These are phyloP conservation scores for Ceratobasidium sp. DNA, from an alignment of 1,284 basidiomycete species.

Conservation along the genomic window DNA sequence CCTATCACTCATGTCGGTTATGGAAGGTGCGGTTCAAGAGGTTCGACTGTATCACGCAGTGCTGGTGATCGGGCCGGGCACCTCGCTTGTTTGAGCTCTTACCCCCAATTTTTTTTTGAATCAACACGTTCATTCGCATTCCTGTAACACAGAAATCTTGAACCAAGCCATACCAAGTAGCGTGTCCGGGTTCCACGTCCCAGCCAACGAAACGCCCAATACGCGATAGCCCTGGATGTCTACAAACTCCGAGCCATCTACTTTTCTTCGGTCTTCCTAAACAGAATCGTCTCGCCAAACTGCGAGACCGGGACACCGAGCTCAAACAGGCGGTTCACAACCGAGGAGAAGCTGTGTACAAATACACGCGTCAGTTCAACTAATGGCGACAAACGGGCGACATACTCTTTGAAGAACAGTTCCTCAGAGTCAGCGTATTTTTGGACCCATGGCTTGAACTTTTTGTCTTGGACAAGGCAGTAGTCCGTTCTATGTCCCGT, in stretches of 20 bases:
- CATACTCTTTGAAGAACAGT: slow-evolving; percentile 91
- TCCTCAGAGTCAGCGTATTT: slow-evolving; percentile 86
- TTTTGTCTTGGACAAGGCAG: slow-evolving; percentile 86
- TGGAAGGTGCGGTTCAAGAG: too few relatives aligned
- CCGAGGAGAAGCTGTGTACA: slow-evolving; percentile 78
- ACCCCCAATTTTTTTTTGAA: not conserved
- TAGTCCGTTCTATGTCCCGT: slow-evolving; percentile 76
- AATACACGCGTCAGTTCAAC: slow-evolving; percentile 33
- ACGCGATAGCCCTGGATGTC: not conserved
- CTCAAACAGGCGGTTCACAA: slow-evolving; percentile 83
- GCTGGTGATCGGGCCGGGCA: too few relatives aligned
- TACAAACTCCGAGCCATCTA: not conserved
- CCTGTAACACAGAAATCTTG: not conserved
- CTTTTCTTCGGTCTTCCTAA: slow-evolving; percentile 6
- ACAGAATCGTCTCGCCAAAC: slow-evolving; percentile 58
- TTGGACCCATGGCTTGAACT: slow-evolving; percentile 87
- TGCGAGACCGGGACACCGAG: slow-evolving; percentile 88
- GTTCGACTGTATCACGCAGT: too few relatives aligned
- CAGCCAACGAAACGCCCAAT: not conserved
- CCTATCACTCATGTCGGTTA: too few relatives aligned
- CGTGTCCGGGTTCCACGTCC: not conserved
- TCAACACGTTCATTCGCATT: not conserved
- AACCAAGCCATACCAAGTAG: not conserved
- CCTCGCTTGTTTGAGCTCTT: too few relatives aligned
- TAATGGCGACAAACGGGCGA: slow-evolving; percentile 49